Evolutionary conservation across 1,284 basidiomycete genomes (phyloP).

Genomic region (Inonotus obliquus): DNA sequence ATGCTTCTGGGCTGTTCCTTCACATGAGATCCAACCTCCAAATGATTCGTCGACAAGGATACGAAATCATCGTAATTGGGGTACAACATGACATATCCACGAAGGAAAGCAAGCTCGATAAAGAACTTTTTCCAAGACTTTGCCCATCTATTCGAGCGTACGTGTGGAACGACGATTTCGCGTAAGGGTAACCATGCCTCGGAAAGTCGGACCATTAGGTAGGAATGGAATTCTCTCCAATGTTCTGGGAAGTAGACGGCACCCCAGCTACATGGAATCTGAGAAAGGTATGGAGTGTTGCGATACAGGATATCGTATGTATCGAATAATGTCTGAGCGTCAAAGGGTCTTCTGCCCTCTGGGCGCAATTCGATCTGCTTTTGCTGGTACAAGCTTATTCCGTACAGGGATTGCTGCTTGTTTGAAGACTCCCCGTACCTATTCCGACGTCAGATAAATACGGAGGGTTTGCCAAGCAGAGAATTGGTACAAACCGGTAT

Average conservation of each 20-base stretch:
- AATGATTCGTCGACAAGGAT: constrained; percentile 80
- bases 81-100: constrained; percentile 82
- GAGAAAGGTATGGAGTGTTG: constrained; percentile 71
- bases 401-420: constrained; percentile 51
- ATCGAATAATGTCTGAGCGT: constrained; percentile 55
- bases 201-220: constrained; percentile 62
- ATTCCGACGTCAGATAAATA: neutral
- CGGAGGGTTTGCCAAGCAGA: neutral
- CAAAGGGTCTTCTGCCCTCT: constrained; percentile 62
- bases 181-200: constrained; percentile 39
- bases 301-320: constrained; percentile 35
- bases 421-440: constrained; percentile 51
- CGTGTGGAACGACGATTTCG: constrained; percentile 55
- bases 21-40: constrained; percentile 79
- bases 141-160: constrained; percentile 76
- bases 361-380: constrained; percentile 71
- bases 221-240: constrained; percentile 80
- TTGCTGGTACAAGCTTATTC: constrained; percentile 80
- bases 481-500: constrained; percentile 51
- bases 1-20: constrained; percentile 46
- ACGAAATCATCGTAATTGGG: constrained; percentile 68
- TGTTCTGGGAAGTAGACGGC: constrained; percentile 83
- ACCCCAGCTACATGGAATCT: constrained; percentile 87
- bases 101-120: constrained; percentile 76
- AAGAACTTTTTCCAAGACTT: constrained; percentile 85